Evolutionary conservation across 2,329 filamentous ascomycete genomes (phyloP).

Genomic region (Phyllosticta paracitricarpa): DNA sequence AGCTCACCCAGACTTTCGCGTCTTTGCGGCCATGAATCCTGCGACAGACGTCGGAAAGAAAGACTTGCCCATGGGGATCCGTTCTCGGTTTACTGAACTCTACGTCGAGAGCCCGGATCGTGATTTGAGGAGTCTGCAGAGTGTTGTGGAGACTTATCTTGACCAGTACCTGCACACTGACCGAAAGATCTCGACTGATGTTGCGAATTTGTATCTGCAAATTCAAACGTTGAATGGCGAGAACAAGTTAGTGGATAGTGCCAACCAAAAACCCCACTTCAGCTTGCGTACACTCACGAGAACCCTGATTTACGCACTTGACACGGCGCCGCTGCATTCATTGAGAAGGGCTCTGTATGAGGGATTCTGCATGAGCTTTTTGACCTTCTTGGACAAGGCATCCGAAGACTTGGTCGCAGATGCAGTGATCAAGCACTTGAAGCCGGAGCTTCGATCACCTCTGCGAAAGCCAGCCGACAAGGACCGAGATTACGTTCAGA

Average conservation of each 20-base stretch:
- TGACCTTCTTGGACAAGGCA: conserved; percentile 73
- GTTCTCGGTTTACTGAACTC: conserved; percentile 89
- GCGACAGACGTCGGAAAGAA: conserved; percentile 96
- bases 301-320: conserved; percentile 76
- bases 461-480: conserved; percentile 64
- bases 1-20: conserved; percentile 84
- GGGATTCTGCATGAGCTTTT: conserved; percentile 95
- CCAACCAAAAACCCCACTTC: conserved; percentile 93
- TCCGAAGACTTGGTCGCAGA: conserved; percentile 73
- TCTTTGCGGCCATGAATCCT: conserved; percentile 98
- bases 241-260: conserved; percentile 84
- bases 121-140: conserved; percentile 75
- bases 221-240: conserved; percentile 73
- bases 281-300: conserved; percentile 89
- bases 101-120: conserved; percentile 87
- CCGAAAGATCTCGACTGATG: conserved; percentile 62
- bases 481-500: conserved; percentile 65
- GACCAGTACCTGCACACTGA: conserved; percentile 47
- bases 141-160: conserved; percentile 82
- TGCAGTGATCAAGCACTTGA: conserved; percentile 69
- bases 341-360: conserved; percentile 81
- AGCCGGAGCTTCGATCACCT: conserved; percentile 65
- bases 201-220: conserved; percentile 78
- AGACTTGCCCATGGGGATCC: conserved; percentile 77
- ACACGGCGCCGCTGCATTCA: conserved; percentile 75